These are phyloP conservation scores for Cystobasidium sp. DNA, from an alignment of 1,284 basidiomycete species.

Conservation along the genomic window DNA sequence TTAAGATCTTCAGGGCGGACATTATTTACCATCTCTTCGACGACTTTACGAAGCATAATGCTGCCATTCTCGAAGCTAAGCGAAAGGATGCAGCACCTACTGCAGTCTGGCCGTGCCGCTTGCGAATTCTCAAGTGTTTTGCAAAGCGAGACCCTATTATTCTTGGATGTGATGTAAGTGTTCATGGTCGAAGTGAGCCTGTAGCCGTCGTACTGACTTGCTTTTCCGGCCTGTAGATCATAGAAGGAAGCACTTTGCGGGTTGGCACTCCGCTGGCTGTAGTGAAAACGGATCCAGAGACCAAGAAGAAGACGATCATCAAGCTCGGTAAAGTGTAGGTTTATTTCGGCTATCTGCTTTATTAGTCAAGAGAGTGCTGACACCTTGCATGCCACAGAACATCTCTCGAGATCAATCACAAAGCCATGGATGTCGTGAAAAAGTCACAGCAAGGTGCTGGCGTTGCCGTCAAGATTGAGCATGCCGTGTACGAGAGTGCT, in stretches of 20 bases:
- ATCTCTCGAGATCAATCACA: constrained; percentile 84
- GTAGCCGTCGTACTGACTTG: not conserved
- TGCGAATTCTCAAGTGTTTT: constrained; percentile 90
- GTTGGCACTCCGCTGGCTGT: constrained; percentile 95
- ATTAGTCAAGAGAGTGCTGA: not conserved
- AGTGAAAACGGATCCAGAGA: constrained; percentile 81
- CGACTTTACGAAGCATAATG: constrained; percentile 94
- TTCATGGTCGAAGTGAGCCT: not conserved
- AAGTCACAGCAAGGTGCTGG: constrained; percentile 91
- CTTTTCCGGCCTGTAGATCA: constrained; percentile 60
- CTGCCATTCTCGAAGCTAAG: constrained; percentile 90
- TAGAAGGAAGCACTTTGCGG: constrained; percentile 83
- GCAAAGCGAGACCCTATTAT: constrained; percentile 98
- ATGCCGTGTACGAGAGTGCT: constrained; percentile 91
- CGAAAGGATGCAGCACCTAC: constrained; percentile 87
- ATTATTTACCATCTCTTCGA: constrained; percentile 99
- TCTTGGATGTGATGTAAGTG: constrained; percentile 76
- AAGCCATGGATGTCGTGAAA: constrained; percentile 73
- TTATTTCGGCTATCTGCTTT: not conserved
- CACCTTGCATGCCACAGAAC: constrained; percentile 63
- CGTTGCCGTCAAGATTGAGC: constrained; percentile 98
- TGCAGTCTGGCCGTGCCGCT: constrained; percentile 94
- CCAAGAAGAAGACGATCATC: constrained; percentile 88
- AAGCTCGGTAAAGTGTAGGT: constrained; percentile 91
- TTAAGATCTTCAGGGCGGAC: constrained; percentile 91